Conservation (phyloP, 73 alveolate species). For the Blepharisma stoltei region DNA sequence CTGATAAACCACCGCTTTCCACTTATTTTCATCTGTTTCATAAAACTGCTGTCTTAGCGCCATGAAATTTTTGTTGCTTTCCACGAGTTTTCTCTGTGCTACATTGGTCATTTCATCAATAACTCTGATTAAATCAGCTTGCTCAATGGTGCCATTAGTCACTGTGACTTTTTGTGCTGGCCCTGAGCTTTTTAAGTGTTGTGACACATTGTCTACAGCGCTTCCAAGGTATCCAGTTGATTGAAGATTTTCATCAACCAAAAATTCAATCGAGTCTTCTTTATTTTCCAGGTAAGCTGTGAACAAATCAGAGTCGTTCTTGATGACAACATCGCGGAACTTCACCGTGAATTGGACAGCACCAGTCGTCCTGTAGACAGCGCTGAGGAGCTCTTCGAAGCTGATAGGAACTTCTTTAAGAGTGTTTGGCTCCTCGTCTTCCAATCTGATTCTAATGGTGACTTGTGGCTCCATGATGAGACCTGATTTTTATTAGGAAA, state of each 20-base stretch:
- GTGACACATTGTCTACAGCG: not conserved
- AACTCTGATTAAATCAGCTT: not conserved
- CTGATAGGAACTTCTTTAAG: conserved; percentile 3
- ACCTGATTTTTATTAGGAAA: too few species aligned
- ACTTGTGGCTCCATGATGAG: conserved; percentile 15
- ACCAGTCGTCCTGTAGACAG: conserved; percentile 18
- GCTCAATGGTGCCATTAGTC: not conserved
- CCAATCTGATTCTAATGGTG: conserved; percentile 21
- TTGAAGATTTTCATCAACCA: conserved; percentile 21
- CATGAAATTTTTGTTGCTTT: conserved; percentile 3
- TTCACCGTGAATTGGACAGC: conserved; percentile 11
- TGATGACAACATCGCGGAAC: conserved; percentile 2
- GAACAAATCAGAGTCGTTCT: not conserved
- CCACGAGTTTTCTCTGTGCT: not conserved
- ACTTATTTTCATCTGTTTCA: conserved; percentile 11
- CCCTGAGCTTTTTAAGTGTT: not conserved
- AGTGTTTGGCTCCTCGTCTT: not conserved
- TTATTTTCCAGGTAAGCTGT: conserved; percentile 27
- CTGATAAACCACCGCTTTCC: not conserved
- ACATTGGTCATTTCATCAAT: conserved; percentile 16
- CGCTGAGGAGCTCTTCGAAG: not conserved
- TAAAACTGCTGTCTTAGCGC: not conserved
- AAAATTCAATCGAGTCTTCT: not conserved
- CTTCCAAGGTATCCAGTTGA: conserved; percentile 18
- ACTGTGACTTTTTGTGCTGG: not conserved